phyloP scores from a whole-genome alignment of 768 basidiomycete genomes.

The Trametes elegans region DNA sequence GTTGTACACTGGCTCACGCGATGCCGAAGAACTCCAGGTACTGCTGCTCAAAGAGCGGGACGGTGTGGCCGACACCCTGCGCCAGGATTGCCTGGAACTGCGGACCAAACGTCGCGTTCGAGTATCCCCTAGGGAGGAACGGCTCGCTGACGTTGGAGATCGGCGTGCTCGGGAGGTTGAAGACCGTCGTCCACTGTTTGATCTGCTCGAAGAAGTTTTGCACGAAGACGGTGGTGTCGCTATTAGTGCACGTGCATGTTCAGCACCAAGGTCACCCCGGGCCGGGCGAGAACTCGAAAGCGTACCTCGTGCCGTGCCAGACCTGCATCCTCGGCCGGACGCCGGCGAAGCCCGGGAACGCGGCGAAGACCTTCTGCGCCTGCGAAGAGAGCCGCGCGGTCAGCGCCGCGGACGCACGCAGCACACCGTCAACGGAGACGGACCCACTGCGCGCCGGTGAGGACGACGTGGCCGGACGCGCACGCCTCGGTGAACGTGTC shows the following conservation, averaged over 20 bases:
- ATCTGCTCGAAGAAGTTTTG: slow-evolving; percentile 50
- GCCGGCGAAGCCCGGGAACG: slow-evolving; percentile 54
- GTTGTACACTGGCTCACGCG: slow-evolving; percentile 18
- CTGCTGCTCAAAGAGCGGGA: slow-evolving; percentile 47
- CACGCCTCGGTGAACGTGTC: slow-evolving; percentile 48
- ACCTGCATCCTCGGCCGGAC: slow-evolving; percentile 48
- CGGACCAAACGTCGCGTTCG: slow-evolving; percentile 46
- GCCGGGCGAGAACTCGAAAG: neutral
- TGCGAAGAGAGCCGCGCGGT: slow-evolving; percentile 1
- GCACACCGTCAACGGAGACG: neutral
- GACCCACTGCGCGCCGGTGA: slow-evolving; percentile 47
- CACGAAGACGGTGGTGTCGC: slow-evolving; percentile 50
- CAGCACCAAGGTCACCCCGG: neutral
- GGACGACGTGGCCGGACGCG: slow-evolving; percentile 41
- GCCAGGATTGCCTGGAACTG: slow-evolving; percentile 50
- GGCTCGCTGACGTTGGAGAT: slow-evolving; percentile 32
- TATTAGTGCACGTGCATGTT: slow-evolving; percentile 14
- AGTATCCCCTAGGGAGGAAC: slow-evolving; percentile 48
- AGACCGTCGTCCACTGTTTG: slow-evolving; percentile 57
- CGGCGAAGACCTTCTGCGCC: slow-evolving; percentile 45
- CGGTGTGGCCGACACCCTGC: slow-evolving; percentile 47
- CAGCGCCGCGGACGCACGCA: neutral
- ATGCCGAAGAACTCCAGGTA: slow-evolving; percentile 50
- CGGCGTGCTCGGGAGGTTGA: slow-evolving; percentile 43
- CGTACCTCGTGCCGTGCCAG: slow-evolving; percentile 50